phyloP scores from a whole-genome alignment of 177 flowering plant genomes.

The Vitis hybrid region DNA sequence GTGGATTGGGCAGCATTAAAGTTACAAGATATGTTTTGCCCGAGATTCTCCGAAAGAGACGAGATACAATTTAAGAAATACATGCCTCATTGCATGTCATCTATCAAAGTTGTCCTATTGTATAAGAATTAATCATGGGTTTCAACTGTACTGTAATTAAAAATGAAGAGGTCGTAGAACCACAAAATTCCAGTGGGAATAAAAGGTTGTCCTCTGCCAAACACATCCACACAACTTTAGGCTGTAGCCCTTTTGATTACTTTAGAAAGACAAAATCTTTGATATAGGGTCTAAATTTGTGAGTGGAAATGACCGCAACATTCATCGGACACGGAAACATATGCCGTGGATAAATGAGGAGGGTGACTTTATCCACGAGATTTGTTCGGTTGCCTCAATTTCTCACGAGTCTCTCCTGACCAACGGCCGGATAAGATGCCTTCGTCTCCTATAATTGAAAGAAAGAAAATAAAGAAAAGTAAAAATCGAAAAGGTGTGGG shows the following conservation, averaged over 20 bases:
- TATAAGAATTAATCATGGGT: too few relatives aligned
- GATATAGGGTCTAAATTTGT: background rate
- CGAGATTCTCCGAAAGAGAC: too few relatives aligned
- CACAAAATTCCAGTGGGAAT: too few relatives aligned
- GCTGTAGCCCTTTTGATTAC: background rate
- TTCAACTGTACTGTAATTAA: too few relatives aligned
- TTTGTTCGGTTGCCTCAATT: background rate
- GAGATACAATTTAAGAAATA: too few relatives aligned
- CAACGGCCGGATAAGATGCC: slow-evolving; percentile 5
- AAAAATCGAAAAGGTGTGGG: background rate
- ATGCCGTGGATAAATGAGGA: background rate
- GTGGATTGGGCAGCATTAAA: too few relatives aligned
- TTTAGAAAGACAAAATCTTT: background rate
- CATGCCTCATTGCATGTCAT: too few relatives aligned
- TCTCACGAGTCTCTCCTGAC: slow-evolving; percentile 14
- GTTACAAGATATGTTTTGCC: too few relatives aligned
- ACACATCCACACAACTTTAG: too few relatives aligned
- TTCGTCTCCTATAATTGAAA: background rate
- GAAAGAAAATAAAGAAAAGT: background rate
- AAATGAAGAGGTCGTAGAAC: too few relatives aligned
- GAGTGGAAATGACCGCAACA: background rate
- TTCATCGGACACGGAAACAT: background rate
- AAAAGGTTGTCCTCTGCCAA: too few relatives aligned
- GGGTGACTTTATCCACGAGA: background rate
- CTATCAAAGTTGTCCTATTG: too few relatives aligned